Evolutionary conservation across 192 early-diverging fungal genomes (phyloP).

Genomic region (Funneliformis geosporum): DNA sequence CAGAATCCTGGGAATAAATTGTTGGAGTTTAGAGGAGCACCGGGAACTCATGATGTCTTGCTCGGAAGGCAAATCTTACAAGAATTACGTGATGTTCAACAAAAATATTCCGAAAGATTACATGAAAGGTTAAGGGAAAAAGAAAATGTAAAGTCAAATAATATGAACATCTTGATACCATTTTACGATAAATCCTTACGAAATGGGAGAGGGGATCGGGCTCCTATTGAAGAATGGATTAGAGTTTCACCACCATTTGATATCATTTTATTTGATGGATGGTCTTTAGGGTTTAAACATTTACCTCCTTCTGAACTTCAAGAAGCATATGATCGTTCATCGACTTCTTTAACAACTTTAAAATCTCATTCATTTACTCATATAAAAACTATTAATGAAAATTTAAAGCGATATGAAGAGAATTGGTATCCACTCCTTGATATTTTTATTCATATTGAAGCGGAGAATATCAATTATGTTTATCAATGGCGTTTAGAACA

Average conservation of each 20-base stretch:
- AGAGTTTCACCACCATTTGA: constrained; percentile 58
- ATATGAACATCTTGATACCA: constrained; percentile 51
- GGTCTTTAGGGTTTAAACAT: constrained; percentile 85
- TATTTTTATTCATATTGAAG: constrained; percentile 71
- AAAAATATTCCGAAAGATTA: neutral
- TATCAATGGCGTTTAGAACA: constrained; percentile 89
- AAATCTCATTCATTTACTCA: constrained; percentile 47
- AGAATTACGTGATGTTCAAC: constrained; percentile 42
- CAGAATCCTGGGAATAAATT: constrained; percentile 64
- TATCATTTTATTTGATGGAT: constrained; percentile 91
- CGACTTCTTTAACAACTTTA: constrained; percentile 29
- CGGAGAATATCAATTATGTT: constrained; percentile 61
- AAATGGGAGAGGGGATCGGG: constrained; percentile 78
- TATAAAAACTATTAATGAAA: constrained; percentile 47
- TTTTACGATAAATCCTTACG: constrained; percentile 79
- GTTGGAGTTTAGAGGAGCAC: constrained; percentile 79
- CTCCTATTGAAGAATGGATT: constrained; percentile 61
- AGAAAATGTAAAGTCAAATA: neutral
- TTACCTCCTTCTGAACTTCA: constrained; percentile 39
- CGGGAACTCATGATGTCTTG: constrained; percentile 85
- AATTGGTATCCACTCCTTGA: constrained; percentile 70
- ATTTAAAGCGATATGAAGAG: constrained; percentile 57
- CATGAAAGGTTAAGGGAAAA: no score
- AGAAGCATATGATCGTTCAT: constrained; percentile 31
- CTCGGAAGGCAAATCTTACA: constrained; percentile 60